Conservation (phyloP, 1,139 yeast species). For the Candida sanyaensis region DNA sequence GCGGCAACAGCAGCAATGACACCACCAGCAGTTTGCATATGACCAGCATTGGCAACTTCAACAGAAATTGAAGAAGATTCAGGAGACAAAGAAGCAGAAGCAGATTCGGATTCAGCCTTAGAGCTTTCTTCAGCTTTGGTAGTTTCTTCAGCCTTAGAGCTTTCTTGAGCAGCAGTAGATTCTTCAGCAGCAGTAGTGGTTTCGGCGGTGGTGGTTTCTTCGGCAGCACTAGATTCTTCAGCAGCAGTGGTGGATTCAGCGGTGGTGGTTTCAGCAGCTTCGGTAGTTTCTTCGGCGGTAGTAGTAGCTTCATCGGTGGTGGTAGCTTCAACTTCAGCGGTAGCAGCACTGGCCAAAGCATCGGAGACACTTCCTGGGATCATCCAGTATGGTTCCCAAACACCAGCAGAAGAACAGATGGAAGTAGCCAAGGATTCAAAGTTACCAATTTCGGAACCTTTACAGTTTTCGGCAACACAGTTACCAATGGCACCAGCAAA, state of each 20-base stretch:
- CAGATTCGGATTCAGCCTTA: conserved; percentile 6
- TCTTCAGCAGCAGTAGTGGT: conserved; percentile 6
- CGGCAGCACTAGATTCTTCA: background rate
- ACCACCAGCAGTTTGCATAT: conserved; percentile 14
- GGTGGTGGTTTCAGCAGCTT: conserved; percentile 12
- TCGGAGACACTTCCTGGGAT: conserved; percentile 35
- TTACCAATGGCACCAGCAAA: conserved; percentile 29
- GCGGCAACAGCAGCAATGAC: conserved; percentile 15
- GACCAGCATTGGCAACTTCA: conserved; percentile 9
- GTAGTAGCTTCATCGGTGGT: background rate
- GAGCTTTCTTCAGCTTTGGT: conserved; percentile 4
- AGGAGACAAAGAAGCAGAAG: conserved; percentile 7
- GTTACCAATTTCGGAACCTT: conserved; percentile 34
- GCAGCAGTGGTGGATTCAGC: background rate
- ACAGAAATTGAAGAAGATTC: conserved; percentile 6
- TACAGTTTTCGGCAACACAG: conserved; percentile 30
- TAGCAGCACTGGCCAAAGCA: conserved; percentile 33
- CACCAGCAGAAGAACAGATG: conserved; percentile 45
- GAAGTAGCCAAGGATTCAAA: conserved; percentile 45
- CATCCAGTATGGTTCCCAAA: conserved; percentile 41
- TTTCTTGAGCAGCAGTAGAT: conserved; percentile 7
- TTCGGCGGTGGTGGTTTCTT: conserved; percentile 3
- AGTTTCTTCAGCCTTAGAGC: conserved; percentile 7
- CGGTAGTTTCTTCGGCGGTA: background rate
- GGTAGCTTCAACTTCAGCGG: conserved; percentile 10